Percentiles rank a stretch among this genome's conserved stretches.
Evolutionary conservation across 352 stramenopile species (phyloP).

Genomic region (Globisporangium cederbergense): DNA sequence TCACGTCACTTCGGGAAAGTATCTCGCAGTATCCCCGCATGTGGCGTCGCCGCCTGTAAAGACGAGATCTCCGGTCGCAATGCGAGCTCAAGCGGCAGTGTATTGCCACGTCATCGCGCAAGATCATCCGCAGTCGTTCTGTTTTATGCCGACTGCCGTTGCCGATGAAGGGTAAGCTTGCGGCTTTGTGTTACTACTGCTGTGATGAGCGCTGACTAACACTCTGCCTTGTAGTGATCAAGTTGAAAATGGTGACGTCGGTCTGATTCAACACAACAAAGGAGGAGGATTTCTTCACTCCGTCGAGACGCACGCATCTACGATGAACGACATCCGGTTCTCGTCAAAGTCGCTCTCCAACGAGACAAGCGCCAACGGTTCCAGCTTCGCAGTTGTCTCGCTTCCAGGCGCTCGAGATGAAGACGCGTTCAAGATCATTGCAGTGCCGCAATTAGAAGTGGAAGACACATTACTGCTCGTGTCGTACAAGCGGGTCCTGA

Average conservation of each 20-base stretch:
- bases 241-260: slow-evolving; percentile 49
- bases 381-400: slow-evolving; percentile 43
- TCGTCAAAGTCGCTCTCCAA: slow-evolving; percentile 51
- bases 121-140: slow-evolving; percentile 43
- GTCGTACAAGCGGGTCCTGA: slow-evolving; percentile 49
- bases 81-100: slow-evolving; percentile 11
- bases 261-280: slow-evolving; percentile 51
- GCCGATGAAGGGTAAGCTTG: slow-evolving; percentile 41
- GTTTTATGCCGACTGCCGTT: slow-evolving; percentile 55
- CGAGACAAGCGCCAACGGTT: slow-evolving; percentile 17
- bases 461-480: slow-evolving; percentile 59
- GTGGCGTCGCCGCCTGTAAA: slow-evolving; percentile 16
- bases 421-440: slow-evolving; percentile 64
- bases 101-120: slow-evolving; percentile 35
- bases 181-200: neutral
- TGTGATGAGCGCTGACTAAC: neutral
- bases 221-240: slow-evolving; percentile 25
- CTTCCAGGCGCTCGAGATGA: slow-evolving; percentile 56
- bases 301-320: slow-evolving; percentile 59
- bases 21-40: slow-evolving; percentile 35
- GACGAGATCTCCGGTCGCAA: slow-evolving; percentile 20
- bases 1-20: slow-evolving; percentile 54
- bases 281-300: slow-evolving; percentile 61
- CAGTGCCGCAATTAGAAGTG: slow-evolving; percentile 40
- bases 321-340: slow-evolving; percentile 58